These are phyloP conservation scores for Rubia balearica DNA, from an alignment of 305 asterid species.

Conservation along the genomic window DNA sequence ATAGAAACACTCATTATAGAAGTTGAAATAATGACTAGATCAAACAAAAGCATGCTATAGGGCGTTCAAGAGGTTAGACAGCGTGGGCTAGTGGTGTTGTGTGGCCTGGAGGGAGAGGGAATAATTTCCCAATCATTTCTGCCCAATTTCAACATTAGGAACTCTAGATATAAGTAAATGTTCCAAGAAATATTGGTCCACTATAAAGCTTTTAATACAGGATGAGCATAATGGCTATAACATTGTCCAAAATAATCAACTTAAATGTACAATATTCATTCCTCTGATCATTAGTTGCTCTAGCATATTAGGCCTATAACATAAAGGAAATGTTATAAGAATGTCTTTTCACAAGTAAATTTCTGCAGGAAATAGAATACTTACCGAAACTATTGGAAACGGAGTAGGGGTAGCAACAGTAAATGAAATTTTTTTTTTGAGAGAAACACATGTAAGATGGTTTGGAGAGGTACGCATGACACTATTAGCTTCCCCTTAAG, in stretches of 20 bases:
- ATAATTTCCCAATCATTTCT: neutral
- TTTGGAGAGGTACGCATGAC: no score
- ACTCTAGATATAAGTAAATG: neutral
- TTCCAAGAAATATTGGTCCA: neutral
- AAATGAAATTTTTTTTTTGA: no score
- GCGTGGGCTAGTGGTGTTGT: neutral
- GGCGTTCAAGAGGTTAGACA: neutral
- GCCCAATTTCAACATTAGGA: neutral
- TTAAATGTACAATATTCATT: neutral
- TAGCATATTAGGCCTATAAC: neutral
- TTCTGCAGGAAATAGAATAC: neutral
- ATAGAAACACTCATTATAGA: neutral
- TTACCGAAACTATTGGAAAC: no score
- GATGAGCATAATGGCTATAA: neutral
- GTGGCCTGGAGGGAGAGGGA: conserved; percentile 5
- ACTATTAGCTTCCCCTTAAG: no score
- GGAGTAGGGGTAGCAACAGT: no score
- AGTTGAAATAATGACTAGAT: neutral
- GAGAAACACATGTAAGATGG: no score
- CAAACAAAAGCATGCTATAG: neutral
- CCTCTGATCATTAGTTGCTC: neutral
- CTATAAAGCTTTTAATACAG: neutral
- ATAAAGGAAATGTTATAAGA: neutral
- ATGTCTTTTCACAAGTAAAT: neutral
- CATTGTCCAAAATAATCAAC: neutral